Conservation (phyloP, 2,329 filamentous ascomycete genomes). For the Hortaea sp. region DNA sequence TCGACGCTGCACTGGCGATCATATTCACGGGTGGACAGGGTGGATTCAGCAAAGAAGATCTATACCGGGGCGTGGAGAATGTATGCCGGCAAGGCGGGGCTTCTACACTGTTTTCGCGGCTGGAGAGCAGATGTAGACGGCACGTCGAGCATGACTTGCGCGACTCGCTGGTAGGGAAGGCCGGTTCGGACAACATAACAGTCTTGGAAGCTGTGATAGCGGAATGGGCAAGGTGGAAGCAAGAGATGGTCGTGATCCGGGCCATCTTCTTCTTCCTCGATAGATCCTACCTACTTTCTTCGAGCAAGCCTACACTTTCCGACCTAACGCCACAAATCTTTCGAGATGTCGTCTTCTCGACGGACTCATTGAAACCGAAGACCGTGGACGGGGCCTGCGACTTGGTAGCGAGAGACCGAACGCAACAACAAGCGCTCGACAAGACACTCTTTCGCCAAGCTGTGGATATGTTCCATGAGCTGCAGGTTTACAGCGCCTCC, state of each 20-base stretch:
- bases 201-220: constrained; percentile 50
- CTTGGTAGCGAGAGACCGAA: constrained; percentile 63
- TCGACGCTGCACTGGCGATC: constrained; percentile 61
- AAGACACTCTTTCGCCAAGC: constrained; percentile 60
- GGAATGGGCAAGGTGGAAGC: constrained; percentile 69
- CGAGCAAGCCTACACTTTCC: constrained; percentile 63
- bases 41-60: constrained; percentile 63
- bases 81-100: constrained; percentile 72
- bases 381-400: constrained; percentile 64
- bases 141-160: constrained; percentile 52
- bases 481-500: constrained; percentile 65
- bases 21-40: constrained; percentile 58
- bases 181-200: constrained; percentile 50
- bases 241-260: constrained; percentile 67
- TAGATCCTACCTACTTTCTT: constrained; percentile 72
- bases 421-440: constrained; percentile 42
- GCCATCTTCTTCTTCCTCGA: constrained; percentile 93
- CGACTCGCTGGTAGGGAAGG: constrained; percentile 46
- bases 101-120: constrained; percentile 53
- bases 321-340: constrained; percentile 74
- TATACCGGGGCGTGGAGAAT: constrained; percentile 88
- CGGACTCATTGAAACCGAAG: constrained; percentile 41
- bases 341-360: constrained; percentile 49
- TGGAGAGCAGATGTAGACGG: constrained; percentile 55
- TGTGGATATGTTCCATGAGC: constrained; percentile 74